Conservation (phyloP, 345 rosid genomes). For the Alliaria petiolata region DNA sequence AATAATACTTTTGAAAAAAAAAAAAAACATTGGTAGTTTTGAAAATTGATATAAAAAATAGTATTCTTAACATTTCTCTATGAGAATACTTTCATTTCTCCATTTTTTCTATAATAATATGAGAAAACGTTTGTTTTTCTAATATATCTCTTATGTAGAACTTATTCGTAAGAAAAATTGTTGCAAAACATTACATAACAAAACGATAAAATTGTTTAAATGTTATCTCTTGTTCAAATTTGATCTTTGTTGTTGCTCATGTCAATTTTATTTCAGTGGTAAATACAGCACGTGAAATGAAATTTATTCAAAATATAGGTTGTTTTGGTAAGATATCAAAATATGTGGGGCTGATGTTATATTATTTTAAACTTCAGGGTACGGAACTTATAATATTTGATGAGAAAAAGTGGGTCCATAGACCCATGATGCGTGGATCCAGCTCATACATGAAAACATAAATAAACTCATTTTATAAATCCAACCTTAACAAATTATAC, state of each 20-base stretch:
- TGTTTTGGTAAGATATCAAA: conserved; percentile 8
- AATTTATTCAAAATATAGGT: conserved; percentile 10
- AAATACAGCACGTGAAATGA: neutral
- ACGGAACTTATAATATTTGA: conserved; percentile 23
- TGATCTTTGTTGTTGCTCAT: neutral
- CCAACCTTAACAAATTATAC: conserved; percentile 13
- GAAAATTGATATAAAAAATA: no score
- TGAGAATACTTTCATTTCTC: no score
- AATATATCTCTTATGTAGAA: no score
- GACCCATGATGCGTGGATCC: conserved; percentile 72
- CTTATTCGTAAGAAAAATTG: no score
- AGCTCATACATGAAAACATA: conserved; percentile 45
- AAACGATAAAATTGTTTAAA: neutral
- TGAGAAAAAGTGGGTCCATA: conserved; percentile 43
- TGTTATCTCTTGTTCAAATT: neutral
- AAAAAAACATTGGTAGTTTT: no score
- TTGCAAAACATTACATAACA: no score
- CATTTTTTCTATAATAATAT: no score
- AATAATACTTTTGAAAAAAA: no score
- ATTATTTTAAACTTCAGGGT: neutral
- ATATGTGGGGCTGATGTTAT: neutral
- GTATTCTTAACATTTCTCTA: no score
- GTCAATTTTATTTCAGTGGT: neutral
- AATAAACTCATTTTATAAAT: conserved; percentile 4
- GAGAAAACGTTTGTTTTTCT: no score